Conservation (phyloP, 1,284 basidiomycete species). For the Wallemia hederae region DNA sequence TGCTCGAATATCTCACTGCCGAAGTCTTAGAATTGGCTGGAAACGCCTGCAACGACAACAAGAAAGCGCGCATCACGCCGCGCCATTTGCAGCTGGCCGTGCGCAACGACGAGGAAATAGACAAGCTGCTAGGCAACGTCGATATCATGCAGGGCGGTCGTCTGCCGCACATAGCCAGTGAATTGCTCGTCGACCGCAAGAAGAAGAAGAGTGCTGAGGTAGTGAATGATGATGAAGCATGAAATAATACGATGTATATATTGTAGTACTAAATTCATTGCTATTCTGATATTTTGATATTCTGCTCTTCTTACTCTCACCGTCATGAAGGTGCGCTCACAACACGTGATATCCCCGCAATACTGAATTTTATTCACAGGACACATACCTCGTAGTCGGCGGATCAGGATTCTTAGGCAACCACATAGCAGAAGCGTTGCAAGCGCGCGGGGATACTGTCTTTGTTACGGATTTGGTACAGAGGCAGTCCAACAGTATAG, state of each 20-base stretch:
- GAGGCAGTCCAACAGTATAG: slow-evolving; percentile 25
- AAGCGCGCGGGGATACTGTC: slow-evolving; percentile 45
- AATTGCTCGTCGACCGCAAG: neutral
- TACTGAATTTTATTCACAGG: neutral
- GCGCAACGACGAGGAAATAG: neutral
- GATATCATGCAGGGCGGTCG: neutral
- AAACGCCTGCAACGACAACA: neutral
- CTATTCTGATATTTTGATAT: too few relatives aligned
- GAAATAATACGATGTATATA: too few relatives aligned
- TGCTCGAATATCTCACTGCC: neutral
- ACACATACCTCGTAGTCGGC: slow-evolving; percentile 45
- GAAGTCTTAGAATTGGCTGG: neutral
- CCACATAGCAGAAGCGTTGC: slow-evolving; percentile 55
- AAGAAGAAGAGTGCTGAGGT: too few relatives aligned
- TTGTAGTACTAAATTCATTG: too few relatives aligned
- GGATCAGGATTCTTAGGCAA: slow-evolving; percentile 75
- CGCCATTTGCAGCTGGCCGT: neutral
- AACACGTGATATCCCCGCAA: neutral
- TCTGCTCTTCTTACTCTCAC: neutral
- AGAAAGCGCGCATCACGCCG: neutral
- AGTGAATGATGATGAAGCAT: too few relatives aligned
- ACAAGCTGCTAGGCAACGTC: neutral
- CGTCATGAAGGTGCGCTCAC: neutral
- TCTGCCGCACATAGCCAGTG: neutral
- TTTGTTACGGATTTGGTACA: slow-evolving; percentile 71